Percentiles rank a stretch among this genome's conserved stretches.
Evolutionary conservation across 768 basidiomycete genomes (phyloP).

Genomic region (Mycena belliarum): DNA sequence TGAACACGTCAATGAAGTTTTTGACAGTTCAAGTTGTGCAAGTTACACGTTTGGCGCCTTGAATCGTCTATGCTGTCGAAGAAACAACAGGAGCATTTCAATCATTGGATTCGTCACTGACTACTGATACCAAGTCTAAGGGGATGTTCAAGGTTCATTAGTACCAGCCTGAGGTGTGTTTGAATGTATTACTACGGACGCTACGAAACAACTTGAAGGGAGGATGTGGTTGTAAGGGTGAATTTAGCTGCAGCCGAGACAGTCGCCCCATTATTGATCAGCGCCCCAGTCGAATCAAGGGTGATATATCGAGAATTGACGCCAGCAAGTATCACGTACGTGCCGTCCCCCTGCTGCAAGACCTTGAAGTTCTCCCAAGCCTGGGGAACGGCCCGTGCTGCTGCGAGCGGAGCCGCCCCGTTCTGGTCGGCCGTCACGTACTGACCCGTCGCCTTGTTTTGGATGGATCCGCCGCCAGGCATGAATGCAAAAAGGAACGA

Average conservation of each 20-base stretch:
- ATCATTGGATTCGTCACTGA: no score
- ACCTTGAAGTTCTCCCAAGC: constrained; percentile 33
- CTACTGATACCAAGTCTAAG: no score
- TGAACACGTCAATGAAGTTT: no score
- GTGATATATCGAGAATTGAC: constrained; percentile 33
- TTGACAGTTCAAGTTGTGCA: no score
- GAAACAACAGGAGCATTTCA: no score
- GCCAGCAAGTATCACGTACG: constrained; percentile 33
- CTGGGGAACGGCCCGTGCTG: constrained; percentile 28
- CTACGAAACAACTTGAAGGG: no score
- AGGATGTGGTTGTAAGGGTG: no score
- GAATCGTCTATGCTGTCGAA: no score
- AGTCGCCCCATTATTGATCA: constrained; percentile 31
- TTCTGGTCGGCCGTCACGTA: constrained; percentile 35
- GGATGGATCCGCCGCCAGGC: constrained; percentile 33
- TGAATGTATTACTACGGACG: no score
- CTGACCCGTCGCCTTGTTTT: constrained; percentile 24
- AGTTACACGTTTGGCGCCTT: no score
- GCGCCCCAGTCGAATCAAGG: constrained; percentile 25
- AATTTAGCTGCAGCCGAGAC: constrained; percentile 30
- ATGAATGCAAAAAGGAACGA: constrained; percentile 30
- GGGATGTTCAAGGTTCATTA: no score
- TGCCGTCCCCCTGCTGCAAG: constrained; percentile 25
- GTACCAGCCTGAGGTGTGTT: no score
- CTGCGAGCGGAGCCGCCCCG: constrained; percentile 29